Percentiles rank a stretch among this genome's conserved stretches.
Evolutionary conservation across 805 yeast species (phyloP).

Genomic region (Metschnikowia gelsemii): DNA sequence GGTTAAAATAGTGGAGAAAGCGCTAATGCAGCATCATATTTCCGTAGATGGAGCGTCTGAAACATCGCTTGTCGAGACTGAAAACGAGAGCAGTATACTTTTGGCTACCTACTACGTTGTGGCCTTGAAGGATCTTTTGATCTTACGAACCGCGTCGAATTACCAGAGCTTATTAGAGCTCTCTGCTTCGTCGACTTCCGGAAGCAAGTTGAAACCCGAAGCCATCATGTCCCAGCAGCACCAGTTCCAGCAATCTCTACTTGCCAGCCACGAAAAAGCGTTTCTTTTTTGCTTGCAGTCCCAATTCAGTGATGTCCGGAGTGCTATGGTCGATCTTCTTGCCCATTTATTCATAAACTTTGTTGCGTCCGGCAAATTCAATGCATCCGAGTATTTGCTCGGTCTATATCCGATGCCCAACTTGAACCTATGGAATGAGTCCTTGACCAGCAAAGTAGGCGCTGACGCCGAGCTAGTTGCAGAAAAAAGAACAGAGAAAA

Average conservation of each 20-base stretch:
- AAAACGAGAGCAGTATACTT: conserved; percentile 22
- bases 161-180: conserved; percentile 38
- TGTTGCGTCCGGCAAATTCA: conserved; percentile 40
- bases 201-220: conserved; percentile 44
- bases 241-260: conserved; percentile 33
- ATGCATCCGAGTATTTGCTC: conserved; percentile 35
- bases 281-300: conserved; percentile 33
- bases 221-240: conserved; percentile 41
- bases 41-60: conserved; percentile 14
- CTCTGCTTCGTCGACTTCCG: conserved; percentile 37
- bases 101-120: conserved; percentile 34
- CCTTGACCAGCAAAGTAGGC: conserved; percentile 22
- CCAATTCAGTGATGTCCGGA: conserved; percentile 34
- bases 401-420: conserved; percentile 32
- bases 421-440: conserved; percentile 30
- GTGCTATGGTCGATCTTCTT: conserved; percentile 37
- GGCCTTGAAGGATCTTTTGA: conserved; percentile 32
- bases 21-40: conserved; percentile 23
- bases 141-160: conserved; percentile 35
- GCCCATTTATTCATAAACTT: conserved; percentile 36
- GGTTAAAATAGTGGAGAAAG: conserved; percentile 32
- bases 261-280: conserved; percentile 31
- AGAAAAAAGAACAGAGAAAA: conserved; percentile 24
- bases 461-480: conserved; percentile 22
- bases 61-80: conserved; percentile 15